Evolutionary conservation across 78 protist species (phyloP).

Genomic region (Ministeria vibrans): DNA sequence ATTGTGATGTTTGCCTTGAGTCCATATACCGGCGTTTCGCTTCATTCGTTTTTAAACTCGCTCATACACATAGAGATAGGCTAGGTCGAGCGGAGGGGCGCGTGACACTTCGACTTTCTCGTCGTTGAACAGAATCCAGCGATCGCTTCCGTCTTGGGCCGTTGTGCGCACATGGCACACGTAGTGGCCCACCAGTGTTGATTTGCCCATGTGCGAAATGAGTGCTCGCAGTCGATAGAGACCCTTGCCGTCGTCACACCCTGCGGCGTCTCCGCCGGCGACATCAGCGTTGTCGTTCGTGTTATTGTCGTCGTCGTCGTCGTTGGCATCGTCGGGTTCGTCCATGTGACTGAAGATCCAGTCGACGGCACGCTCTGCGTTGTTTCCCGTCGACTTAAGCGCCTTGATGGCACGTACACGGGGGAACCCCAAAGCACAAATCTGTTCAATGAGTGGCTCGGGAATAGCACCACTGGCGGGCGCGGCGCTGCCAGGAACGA

Average conservation of each 20-base stretch:
- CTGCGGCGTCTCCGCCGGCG: background rate
- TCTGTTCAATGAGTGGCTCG: background rate
- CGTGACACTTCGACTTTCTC: constrained; percentile 6
- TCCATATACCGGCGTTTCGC: too few species aligned
- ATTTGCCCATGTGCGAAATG: constrained; percentile 19
- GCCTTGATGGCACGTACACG: constrained; percentile 7
- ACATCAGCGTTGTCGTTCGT: background rate
- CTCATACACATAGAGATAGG: too few species aligned
- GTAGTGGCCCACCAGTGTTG: constrained; percentile 28
- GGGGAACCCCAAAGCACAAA: constrained; percentile 26
- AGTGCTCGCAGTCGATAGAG: constrained; percentile 2
- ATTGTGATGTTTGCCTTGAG: too few species aligned
- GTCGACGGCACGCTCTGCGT: constrained; percentile 43
- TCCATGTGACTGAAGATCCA: constrained; percentile 41
- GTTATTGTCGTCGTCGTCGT: constrained; percentile 10
- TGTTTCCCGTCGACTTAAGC: constrained; percentile 3
- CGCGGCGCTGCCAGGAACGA: background rate
- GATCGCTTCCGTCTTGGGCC: constrained; percentile 2
- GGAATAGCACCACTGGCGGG: background rate
- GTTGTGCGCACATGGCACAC: background rate
- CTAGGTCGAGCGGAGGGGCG: too few species aligned
- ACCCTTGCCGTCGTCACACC: background rate
- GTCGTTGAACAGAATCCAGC: constrained; percentile 17
- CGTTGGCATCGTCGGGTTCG: constrained; percentile 24
- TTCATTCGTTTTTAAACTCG: too few species aligned